Base-by-base conservation (phyloP, 441 rosid genomes). In the Adansonia madagascariensis region DNA sequence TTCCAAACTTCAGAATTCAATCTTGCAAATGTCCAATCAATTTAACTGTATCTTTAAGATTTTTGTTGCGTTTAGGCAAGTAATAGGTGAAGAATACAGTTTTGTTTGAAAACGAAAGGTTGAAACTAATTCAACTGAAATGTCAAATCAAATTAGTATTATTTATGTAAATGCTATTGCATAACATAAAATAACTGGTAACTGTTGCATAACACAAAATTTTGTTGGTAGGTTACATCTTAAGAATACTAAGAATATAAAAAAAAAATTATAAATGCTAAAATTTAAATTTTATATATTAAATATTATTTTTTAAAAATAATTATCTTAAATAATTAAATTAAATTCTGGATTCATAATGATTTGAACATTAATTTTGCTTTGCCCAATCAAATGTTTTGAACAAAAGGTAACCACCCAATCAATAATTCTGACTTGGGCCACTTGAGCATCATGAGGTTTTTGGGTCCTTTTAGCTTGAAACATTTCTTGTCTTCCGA, bases 1-100 rank as follows among this genome's bases (percentile, higher is more conserved):
- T 31, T 20, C 46, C 5, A 46, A 46, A 47, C 56, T 11, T 44
- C 0, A 18, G 22, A 20, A 44, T 67, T 44, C 55, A 67, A 10
- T 67, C 55, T 6, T 44, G n/a, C 72, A 31, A 44, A 66, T 66
- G 71, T 18, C 55, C 35, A 44, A 66, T 66, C 71, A 3, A 39
- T 22, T 22, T 7, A 4, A 27, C 17, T 61, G 17, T 61, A 10
- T 24, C n/a, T 46, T 10, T 20, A 67, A 46, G 4, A 1, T 10
- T 22, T 46, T 46, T 49, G 20, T 14, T 7, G 11, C 35, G 35
- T 31, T 31, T 31, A 31, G 35, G 35, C 35, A 31, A 31, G 35
- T 31, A 31, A 31, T 31, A 31, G 35, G 35, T 31, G 35, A 31
- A 31, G 35, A 31, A 64, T 64, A 9, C 22, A 39, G 15, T 63